Conservation (phyloP, 441 rosid species). For the Populus hybrid region DNA sequence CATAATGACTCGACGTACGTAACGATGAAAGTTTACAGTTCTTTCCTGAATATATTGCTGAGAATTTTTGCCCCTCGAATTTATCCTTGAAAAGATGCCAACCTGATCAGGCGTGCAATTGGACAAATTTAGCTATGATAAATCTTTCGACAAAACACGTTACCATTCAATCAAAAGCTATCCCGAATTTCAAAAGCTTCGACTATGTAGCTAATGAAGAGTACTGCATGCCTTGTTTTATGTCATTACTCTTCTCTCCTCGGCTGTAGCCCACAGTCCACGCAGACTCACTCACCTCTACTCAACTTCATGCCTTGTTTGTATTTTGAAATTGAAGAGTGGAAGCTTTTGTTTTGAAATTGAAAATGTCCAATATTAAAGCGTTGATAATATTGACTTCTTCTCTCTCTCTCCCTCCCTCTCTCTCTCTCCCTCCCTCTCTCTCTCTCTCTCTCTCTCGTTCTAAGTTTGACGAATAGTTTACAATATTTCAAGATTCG, state of each 20-base stretch:
- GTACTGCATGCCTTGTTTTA: background rate
- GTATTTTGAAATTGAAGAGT: background rate
- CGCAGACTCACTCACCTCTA: background rate
- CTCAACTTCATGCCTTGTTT: background rate
- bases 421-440: too few species aligned
- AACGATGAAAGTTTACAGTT: background rate
- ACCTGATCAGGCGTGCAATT: background rate
- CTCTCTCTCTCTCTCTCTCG: background rate
- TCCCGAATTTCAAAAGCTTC: too few species aligned
- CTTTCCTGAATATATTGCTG: background rate
- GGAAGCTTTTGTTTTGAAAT: background rate
- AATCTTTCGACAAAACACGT: background rate
- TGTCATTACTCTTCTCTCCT: background rate
- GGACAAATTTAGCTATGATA: background rate
- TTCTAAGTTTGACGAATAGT: background rate
- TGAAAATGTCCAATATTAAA: background rate
- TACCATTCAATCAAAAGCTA: too few species aligned
- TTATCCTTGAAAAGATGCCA: background rate
- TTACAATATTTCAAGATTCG: background rate
- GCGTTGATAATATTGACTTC: background rate
- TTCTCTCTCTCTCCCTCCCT: too few species aligned
- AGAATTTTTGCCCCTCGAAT: background rate
- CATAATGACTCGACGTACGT: background rate
- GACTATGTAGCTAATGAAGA: background rate
- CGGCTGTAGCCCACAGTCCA: background rate